phyloP scores from a whole-genome alignment of 2,329 filamentous ascomycete species.

The Helotiales sp. region DNA sequence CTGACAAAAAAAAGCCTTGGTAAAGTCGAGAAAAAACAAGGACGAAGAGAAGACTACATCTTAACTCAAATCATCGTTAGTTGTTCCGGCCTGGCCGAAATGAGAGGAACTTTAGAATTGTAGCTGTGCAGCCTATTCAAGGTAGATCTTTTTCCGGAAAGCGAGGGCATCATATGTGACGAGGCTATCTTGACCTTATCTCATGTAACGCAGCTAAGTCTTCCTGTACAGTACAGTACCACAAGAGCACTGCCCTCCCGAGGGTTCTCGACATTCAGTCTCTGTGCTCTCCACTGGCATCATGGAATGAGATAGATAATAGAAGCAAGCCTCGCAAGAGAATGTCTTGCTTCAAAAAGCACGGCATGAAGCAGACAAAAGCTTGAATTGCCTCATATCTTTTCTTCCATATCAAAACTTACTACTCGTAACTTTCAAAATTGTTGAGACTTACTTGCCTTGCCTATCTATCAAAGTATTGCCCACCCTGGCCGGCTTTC shows the following conservation, averaged over 20 bases:
- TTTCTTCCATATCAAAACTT: neutral
- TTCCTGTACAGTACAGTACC: neutral
- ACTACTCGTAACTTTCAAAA: no score
- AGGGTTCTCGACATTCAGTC: constrained; percentile 2
- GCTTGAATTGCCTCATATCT: neutral
- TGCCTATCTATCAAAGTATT: neutral
- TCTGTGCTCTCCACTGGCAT: neutral
- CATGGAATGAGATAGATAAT: neutral
- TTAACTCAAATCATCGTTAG: neutral
- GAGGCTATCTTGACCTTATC: constrained; percentile 3
- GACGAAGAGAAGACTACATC: neutral
- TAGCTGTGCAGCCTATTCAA: neutral
- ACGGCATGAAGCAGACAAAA: neutral
- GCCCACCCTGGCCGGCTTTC: neutral
- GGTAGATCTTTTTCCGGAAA: constrained; percentile 4
- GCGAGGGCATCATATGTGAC: neutral
- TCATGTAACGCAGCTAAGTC: constrained; percentile 1
- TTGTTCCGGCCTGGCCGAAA: neutral
- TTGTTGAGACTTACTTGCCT: neutral
- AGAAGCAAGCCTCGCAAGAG: neutral
- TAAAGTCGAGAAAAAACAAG: neutral
- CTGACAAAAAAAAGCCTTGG: neutral
- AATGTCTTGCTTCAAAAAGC: neutral
- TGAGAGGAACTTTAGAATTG: neutral
- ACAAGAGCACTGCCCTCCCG: constrained; percentile 6